phyloP scores from a whole-genome alignment of 2,329 filamentous ascomycete genomes.

The Fusarium nanum region DNA sequence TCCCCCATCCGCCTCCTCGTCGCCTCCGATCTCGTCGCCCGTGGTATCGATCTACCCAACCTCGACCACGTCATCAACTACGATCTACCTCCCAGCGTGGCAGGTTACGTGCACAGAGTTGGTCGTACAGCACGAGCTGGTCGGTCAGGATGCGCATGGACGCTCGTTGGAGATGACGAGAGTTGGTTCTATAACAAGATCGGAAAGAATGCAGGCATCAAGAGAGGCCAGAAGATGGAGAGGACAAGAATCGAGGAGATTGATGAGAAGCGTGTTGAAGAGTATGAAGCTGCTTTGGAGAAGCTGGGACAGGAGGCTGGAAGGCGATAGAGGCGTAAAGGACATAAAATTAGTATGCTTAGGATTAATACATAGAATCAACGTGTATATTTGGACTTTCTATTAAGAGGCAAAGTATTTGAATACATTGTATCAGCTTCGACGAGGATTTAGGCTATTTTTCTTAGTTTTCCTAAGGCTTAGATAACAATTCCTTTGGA shows the following conservation, averaged over 20 bases:
- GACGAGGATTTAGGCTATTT: too few species aligned
- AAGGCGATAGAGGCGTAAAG: constrained; percentile 30
- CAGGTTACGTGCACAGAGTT: constrained; percentile 90
- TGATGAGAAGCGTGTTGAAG: constrained; percentile 58
- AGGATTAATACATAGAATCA: constrained; percentile 1
- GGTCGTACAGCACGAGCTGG: constrained; percentile 90
- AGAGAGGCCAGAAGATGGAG: constrained; percentile 59
- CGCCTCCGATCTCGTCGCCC: constrained; percentile 91
- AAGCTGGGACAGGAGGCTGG: constrained; percentile 71
- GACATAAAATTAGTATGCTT: not conserved
- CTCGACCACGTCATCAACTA: constrained; percentile 93
- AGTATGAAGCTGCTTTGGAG: constrained; percentile 69
- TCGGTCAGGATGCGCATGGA: constrained; percentile 82
- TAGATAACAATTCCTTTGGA: too few species aligned
- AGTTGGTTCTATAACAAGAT: constrained; percentile 95
- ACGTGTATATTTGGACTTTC: not conserved
- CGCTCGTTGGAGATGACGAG: constrained; percentile 83
- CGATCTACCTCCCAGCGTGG: constrained; percentile 84
- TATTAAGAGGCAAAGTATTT: too few species aligned
- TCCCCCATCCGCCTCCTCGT: constrained; percentile 79
- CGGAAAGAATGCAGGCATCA: constrained; percentile 66
- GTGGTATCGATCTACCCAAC: constrained; percentile 84
- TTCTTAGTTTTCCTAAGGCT: too few species aligned
- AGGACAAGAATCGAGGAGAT: constrained; percentile 62
- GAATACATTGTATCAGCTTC: too few species aligned